These are phyloP conservation scores for Magnusiomyces tetraspermus DNA, from an alignment of 1,139 yeast species.

Conservation along the genomic window DNA sequence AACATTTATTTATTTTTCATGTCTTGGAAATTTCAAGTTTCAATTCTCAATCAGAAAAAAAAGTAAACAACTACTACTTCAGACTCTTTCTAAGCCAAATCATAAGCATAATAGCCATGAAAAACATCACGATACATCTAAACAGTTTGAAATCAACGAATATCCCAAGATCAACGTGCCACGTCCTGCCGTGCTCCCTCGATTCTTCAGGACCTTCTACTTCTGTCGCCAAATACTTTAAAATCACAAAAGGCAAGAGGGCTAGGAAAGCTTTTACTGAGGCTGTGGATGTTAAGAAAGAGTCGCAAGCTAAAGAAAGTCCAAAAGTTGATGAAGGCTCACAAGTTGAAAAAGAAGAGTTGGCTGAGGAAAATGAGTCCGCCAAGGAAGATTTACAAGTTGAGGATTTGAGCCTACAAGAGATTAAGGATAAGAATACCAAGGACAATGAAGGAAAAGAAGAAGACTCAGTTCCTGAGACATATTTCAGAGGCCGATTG, in stretches of 20 bases:
- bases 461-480: not conserved
- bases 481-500: slow-evolving; percentile 1
- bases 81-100: not conserved
- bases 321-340: not conserved
- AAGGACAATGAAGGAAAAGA: not conserved
- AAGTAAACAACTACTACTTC: not conserved
- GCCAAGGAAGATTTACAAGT: not conserved
- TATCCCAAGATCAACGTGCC: too few relatives aligned
- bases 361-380: not conserved
- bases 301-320: not conserved
- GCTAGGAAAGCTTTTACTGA: not conserved
- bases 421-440: not conserved
- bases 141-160: too few relatives aligned
- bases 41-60: not conserved
- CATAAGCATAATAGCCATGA: not conserved
- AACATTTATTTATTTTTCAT: not conserved
- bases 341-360: not conserved
- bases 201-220: not conserved
- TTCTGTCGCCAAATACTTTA: not conserved
- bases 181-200: slow-evolving; percentile 1
- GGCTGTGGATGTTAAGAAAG: not conserved
- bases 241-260: too few relatives aligned
- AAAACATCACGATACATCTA: too few relatives aligned
- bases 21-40: not conserved
- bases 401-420: not conserved